phyloP scores from a whole-genome alignment of 108 stramenopile species.

The Chaetoceros tenuissimus region DNA sequence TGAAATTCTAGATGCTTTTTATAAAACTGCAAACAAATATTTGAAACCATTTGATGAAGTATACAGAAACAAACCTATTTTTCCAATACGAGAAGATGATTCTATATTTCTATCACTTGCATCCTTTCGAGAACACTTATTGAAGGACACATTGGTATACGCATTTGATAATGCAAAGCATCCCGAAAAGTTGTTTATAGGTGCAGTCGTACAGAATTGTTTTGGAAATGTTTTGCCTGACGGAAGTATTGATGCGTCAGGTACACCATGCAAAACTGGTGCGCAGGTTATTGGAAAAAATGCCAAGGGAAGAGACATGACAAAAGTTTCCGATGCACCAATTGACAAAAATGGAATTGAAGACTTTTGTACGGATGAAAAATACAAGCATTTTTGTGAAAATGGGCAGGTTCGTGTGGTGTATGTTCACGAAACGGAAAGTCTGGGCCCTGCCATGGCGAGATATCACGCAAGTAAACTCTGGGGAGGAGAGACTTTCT shows the following conservation, averaged over 20 bases:
- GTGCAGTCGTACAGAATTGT: constrained; percentile 91
- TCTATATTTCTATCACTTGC: constrained; percentile 81
- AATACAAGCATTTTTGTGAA: constrained; percentile 47
- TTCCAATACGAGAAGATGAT: constrained; percentile 62
- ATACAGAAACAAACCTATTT: constrained; percentile 41
- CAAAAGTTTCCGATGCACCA: constrained; percentile 46
- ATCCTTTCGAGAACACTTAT: constrained; percentile 83
- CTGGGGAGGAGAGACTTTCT: constrained; percentile 90
- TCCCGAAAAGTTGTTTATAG: constrained; percentile 80
- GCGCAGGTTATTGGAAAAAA: constrained; percentile 59
- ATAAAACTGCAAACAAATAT: constrained; percentile 28
- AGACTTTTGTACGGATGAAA: constrained; percentile 50
- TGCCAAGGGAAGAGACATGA: constrained; percentile 26
- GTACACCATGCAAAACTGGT: constrained; percentile 51
- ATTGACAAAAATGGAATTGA: constrained; percentile 73
- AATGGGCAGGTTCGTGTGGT: constrained; percentile 69
- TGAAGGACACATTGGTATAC: constrained; percentile 64
- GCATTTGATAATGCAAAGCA: constrained; percentile 66
- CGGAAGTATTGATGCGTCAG: constrained; percentile 9
- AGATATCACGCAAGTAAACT: constrained; percentile 84
- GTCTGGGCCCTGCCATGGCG: constrained; percentile 85
- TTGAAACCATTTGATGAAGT: constrained; percentile 38
- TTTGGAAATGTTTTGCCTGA: constrained; percentile 34
- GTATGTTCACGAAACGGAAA: constrained; percentile 82
- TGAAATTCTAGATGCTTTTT: constrained; percentile 32